Conservation (phyloP, 768 basidiomycete genomes). For the Pleurotus eryngii region DNA sequence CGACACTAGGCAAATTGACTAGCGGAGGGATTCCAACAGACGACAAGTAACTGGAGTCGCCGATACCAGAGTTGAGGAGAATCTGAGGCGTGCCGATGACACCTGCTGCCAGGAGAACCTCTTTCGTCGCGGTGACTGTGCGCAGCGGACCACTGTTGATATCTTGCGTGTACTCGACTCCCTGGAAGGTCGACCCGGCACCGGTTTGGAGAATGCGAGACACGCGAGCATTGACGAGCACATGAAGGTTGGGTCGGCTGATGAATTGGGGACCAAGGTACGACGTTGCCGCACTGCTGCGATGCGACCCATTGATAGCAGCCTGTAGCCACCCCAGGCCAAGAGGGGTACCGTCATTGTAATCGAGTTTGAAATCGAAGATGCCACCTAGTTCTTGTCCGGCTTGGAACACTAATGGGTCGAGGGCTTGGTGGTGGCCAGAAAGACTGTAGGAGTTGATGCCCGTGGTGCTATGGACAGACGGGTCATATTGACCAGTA, state of each 20-base stretch:
- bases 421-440: conserved; percentile 16
- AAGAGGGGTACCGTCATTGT: conserved; percentile 24
- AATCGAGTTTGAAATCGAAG: conserved; percentile 27
- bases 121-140: conserved; percentile 50
- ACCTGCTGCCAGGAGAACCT: conserved; percentile 53
- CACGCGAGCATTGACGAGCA: conserved; percentile 18
- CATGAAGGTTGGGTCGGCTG: conserved; percentile 21
- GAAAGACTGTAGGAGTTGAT: conserved; percentile 20
- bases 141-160: conserved; percentile 24
- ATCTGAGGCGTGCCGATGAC: conserved; percentile 48
- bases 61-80: conserved; percentile 52
- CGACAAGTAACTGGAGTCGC: conserved; percentile 13
- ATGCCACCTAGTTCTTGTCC: conserved; percentile 15
- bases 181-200: conserved; percentile 9
- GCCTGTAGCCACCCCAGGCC: conserved; percentile 23
- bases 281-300: conserved; percentile 21
- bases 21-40: conserved; percentile 12
- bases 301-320: conserved; percentile 14
- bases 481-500: conserved; percentile 23
- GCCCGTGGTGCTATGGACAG: conserved; percentile 22
- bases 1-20: conserved; percentile 19
- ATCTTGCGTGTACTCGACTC: conserved; percentile 27
- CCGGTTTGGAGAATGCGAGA: conserved; percentile 7
- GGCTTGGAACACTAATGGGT: conserved; percentile 19
- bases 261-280: conserved; percentile 21